Conservation (phyloP, 306 rosid species). For the Ceratonia siliqua region DNA sequence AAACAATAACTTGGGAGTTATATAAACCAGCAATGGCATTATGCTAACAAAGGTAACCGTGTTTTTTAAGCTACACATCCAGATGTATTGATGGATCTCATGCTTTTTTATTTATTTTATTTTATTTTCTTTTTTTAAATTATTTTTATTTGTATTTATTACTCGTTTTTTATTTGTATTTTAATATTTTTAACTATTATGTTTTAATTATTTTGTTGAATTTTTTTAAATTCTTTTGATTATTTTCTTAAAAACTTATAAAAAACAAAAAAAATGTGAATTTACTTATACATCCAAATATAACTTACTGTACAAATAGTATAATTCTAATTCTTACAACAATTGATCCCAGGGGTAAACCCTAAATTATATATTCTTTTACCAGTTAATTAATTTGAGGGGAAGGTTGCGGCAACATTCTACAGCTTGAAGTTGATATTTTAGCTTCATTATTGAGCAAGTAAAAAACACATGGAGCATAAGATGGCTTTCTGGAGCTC, state of each 20-base stretch:
- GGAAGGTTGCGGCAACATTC: slow-evolving; percentile 10
- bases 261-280: no score
- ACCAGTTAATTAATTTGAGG: slow-evolving; percentile 5
- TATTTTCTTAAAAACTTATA: no score
- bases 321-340: slow-evolving; percentile 8
- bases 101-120: no score
- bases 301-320: slow-evolving; percentile 46
- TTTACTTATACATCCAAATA: no score
- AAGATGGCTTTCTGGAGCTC: slow-evolving; percentile 26
- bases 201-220: no score
- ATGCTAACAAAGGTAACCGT: not conserved
- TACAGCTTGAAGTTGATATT: slow-evolving; percentile 26
- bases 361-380: not conserved
- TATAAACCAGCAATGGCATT: slow-evolving; percentile 25
- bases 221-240: no score
- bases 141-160: no score
- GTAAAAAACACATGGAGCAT: slow-evolving; percentile 16
- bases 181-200: no score
- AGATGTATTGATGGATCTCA: no score
- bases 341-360: slow-evolving; percentile 1
- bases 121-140: no score
- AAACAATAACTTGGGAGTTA: not conserved
- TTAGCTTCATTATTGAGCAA: slow-evolving; percentile 16
- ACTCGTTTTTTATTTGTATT: no score
- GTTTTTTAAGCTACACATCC: no score